Evolutionary conservation across 306 rosid genomes (phyloP).

Genomic region (Abrus precatorius): DNA sequence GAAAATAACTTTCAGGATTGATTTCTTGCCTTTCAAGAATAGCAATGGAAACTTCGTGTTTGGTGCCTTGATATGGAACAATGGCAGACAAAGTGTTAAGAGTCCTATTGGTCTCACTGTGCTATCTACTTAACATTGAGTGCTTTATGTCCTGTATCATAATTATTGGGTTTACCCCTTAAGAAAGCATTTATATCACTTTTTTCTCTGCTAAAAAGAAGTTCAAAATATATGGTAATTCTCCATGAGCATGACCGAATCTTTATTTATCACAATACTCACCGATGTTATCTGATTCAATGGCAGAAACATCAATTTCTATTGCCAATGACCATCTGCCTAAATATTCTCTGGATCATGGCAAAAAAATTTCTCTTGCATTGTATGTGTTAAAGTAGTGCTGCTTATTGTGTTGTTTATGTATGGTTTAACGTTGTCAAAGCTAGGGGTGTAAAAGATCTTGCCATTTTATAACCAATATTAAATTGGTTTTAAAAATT

Average conservation of each 20-base stretch:
- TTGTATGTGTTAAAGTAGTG: neutral
- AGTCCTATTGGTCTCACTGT: constrained; percentile 74
- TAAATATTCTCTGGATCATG: neutral
- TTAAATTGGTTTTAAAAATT: too few species aligned
- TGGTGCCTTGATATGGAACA: constrained; percentile 78
- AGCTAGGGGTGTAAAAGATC: neutral
- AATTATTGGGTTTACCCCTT: neutral
- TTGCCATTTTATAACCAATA: too few species aligned
- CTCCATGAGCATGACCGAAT: constrained; percentile 15
- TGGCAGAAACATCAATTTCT: constrained; percentile 18
- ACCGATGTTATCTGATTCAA: constrained; percentile 2
- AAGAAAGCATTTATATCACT: constrained; percentile 16
- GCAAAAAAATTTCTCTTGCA: neutral
- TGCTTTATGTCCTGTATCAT: neutral
- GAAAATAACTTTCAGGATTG: constrained; percentile 58
- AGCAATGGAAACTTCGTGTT: constrained; percentile 76
- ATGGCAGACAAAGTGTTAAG: constrained; percentile 64
- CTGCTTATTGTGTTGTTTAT: neutral
- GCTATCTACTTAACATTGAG: constrained; percentile 47
- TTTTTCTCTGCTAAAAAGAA: neutral
- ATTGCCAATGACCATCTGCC: neutral
- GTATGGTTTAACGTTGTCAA: constrained; percentile 1
- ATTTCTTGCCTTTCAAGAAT: constrained; percentile 56
- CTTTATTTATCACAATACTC: neutral
- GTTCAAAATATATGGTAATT: neutral